phyloP scores from a whole-genome alignment of 148 eudicot genomes.

The Vaccinium myrtillus region DNA sequence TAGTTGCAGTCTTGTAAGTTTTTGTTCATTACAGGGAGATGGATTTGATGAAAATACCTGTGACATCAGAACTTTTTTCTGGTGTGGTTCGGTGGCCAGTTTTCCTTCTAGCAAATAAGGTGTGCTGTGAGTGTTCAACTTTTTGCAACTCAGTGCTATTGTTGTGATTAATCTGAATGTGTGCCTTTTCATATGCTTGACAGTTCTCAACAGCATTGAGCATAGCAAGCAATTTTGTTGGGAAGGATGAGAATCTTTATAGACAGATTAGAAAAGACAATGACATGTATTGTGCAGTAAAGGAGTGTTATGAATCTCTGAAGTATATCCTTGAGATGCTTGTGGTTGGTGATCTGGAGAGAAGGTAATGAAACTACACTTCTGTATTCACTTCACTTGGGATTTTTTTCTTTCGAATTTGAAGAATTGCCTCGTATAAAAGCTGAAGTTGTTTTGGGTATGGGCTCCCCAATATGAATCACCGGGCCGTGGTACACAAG shows the following conservation, averaged over 20 bases:
- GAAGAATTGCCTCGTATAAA: background rate
- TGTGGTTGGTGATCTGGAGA: constrained; percentile 80
- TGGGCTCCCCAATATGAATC: background rate
- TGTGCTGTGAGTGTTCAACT: constrained; percentile 12
- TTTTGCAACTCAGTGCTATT: background rate
- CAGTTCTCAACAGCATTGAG: constrained; percentile 78
- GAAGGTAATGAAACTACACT: constrained; percentile 45
- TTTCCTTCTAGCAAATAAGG: constrained; percentile 96
- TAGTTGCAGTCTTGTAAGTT: background rate
- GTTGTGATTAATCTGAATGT: constrained; percentile 6
- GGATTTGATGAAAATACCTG: constrained; percentile 90
- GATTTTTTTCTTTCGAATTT: background rate
- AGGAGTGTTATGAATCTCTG: constrained; percentile 82
- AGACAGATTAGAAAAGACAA: constrained; percentile 60
- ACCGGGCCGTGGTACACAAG: background rate
- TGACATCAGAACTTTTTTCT: constrained; percentile 66
- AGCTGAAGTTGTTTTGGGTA: background rate
- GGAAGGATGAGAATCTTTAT: constrained; percentile 64
- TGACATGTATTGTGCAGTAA: constrained; percentile 70
- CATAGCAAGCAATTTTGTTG: constrained; percentile 75
- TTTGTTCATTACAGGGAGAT: constrained; percentile 62
- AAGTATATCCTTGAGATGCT: constrained; percentile 70
- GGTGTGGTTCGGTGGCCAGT: constrained; percentile 85
- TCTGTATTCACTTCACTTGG: background rate
- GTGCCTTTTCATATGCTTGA: constrained; percentile 15